A percentile compares a stretch with the other conserved stretches of the same genome.
Evolutionary conservation across 164 flowering plant species (phyloP).

Genomic region (Umbilicus rupestris): DNA sequence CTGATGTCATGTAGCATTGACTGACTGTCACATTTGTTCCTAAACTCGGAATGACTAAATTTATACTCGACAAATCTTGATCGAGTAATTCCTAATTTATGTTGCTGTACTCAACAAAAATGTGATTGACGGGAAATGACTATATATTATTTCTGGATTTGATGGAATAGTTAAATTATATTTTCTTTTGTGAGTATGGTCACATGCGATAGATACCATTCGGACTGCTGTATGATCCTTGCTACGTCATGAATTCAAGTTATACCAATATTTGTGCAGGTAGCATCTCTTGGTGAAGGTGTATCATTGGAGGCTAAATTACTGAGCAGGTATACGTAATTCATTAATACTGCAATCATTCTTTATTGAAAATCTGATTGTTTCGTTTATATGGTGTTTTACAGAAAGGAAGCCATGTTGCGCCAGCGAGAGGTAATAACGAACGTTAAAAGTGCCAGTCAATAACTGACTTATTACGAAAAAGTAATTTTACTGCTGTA

Average conservation of each 20-base stretch:
- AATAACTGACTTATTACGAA: background rate
- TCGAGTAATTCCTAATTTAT: too few species aligned
- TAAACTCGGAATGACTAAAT: too few species aligned
- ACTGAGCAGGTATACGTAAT: slow-evolving; percentile 57
- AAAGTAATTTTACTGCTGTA: background rate
- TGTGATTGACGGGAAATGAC: too few species aligned
- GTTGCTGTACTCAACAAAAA: too few species aligned
- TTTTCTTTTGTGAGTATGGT: background rate
- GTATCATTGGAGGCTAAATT: slow-evolving; percentile 90
- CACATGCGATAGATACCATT: background rate
- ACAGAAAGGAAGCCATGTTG: slow-evolving; percentile 93
- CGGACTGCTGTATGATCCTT: background rate
- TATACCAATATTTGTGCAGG: slow-evolving; percentile 31
- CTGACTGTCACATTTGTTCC: too few species aligned
- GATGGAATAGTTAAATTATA: too few species aligned
- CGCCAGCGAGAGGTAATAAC: slow-evolving; percentile 89
- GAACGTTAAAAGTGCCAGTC: background rate
- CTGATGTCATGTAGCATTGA: too few species aligned
- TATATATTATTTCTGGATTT: too few species aligned
- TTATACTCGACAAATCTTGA: too few species aligned
- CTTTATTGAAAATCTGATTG: background rate
- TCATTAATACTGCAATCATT: background rate
- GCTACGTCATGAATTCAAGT: background rate
- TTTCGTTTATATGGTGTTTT: slow-evolving; percentile 10
- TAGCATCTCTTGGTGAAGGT: slow-evolving; percentile 96